Base-by-base conservation (phyloP, 352 stramenopile species). In the Peronospora destructor region DNA sequence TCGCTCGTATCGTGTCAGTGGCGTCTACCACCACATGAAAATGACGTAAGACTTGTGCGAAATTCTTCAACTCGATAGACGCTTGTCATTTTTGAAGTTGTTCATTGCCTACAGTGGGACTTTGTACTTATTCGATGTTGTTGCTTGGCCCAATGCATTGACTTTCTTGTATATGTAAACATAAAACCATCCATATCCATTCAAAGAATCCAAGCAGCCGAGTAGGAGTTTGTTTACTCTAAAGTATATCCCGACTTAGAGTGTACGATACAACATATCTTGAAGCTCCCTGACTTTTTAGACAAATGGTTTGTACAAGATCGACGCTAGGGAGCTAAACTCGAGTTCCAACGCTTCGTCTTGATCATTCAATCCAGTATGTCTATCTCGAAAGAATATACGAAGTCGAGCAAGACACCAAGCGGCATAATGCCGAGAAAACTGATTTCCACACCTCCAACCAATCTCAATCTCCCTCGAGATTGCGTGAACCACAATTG, bases 1-100 rank as follows among this genome's bases (percentile, higher is more conserved):
- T 87, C 21, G 77, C 73, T 13, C 71, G 72, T 47, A 84, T 86
- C 52, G 68, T 77, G 39, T 51, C 66, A 34, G 37, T n/a, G 19
- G 26, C 37, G 25, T 47, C 56, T 14, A 70, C 34, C 9, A 59
- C 26, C 10, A 30, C 33, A 14, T 61, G n/a, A n/a, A 45, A 50
- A 17, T 51, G 14, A 12, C 11, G 17, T 4, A 13, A 28, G 14
- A 17, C 11, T 26, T 32, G 28, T 23, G 17, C 23, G 4, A 14
- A 19, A 21, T 41, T 14, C 1, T 49, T 29, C 26, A 72, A 21
- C 33, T 42, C 37, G 13, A 21, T 35, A 1, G 9, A 17, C 9
- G 26, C 17, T 57, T 50, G 26, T 13, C 42, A 53, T 35, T 62
- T n/a, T 63, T 58, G 47, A 53, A 52, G 8, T 5, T 11, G 39